Evolutionary conservation across 768 basidiomycete genomes (phyloP), one percentile per base, ranked within the genome.

Genomic region (Xerocomellus chrysenteron): DNA sequence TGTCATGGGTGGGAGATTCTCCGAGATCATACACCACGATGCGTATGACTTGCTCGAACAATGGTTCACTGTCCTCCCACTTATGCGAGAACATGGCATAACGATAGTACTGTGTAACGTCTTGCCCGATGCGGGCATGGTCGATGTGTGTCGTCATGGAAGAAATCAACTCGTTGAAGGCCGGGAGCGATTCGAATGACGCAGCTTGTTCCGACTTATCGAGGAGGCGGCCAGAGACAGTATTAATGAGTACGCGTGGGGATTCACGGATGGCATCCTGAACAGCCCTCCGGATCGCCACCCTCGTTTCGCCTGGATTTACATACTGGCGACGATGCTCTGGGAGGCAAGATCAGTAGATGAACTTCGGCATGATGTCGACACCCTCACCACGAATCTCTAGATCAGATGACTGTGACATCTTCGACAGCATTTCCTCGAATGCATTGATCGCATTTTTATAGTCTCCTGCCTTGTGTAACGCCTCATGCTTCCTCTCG

Each of bases 51-150:
- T 47, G 2, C 3, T 47, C 37, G 14, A 44, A 56, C n/a, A 56
- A 17, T 0, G 46, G 55, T 35, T 58, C 57, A 11, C 47, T 44
- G 19, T 36, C 21, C 26, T 55, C 54, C 58, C 54, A 55, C 17
- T 26, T 47, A 32, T 59, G 49, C 3, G 57, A 59, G 2, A 59
- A 24, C 44, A 19, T 52, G 0, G 54, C 54, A 13, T 58, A 58
- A 5, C 49, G 54, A 13, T 46, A 58, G 45, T 36, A 55, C 8
- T 39, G 24, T 3, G 4, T 16, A 12, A 55, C 57, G 3, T 45
- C 30, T 5, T 40, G 21, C 8, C 46, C 17, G 24, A 59, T 51
- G 5, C 41, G 42, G 3, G n/a, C 8, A 6, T 19, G 43, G 11
- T 44, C 53, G 24, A 55, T 40, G 6, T 17, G 19, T 24, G 35